Evolutionary conservation across 192 early-diverging fungal genomes (phyloP).

Genomic region (Coemansia sp.): DNA sequence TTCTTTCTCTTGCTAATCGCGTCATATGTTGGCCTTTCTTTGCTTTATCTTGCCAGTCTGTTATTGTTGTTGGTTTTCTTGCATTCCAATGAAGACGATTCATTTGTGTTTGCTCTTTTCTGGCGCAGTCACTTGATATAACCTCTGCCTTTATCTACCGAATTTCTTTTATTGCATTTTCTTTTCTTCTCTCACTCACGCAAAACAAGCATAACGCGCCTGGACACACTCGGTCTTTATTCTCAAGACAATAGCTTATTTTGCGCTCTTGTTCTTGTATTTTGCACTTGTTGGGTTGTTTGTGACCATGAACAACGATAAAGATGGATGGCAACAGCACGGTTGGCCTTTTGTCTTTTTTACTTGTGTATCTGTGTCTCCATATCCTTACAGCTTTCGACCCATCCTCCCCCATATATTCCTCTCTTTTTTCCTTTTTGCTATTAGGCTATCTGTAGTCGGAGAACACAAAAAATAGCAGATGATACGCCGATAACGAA

Average conservation of each 20-base stretch:
- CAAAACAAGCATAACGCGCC: background rate
- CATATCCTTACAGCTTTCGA: background rate
- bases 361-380: background rate
- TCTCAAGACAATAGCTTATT: background rate
- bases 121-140: background rate
- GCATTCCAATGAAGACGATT: background rate
- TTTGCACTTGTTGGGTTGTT: background rate
- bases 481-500: background rate
- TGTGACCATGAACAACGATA: background rate
- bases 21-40: background rate
- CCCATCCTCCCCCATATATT: background rate
- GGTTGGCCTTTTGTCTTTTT: background rate
- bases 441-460: background rate
- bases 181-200: background rate
- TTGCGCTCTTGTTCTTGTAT: background rate
- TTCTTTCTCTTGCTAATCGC: background rate
- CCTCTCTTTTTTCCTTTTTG: background rate
- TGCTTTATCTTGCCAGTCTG: background rate
- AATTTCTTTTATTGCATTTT: background rate
- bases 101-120: background rate
- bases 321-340: too few relatives aligned
- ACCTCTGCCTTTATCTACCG: background rate
- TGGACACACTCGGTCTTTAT: background rate
- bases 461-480: background rate
- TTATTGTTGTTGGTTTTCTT: background rate